Conservation (phyloP, 768 basidiomycete genomes). For the Hypholoma fasciculare region DNA sequence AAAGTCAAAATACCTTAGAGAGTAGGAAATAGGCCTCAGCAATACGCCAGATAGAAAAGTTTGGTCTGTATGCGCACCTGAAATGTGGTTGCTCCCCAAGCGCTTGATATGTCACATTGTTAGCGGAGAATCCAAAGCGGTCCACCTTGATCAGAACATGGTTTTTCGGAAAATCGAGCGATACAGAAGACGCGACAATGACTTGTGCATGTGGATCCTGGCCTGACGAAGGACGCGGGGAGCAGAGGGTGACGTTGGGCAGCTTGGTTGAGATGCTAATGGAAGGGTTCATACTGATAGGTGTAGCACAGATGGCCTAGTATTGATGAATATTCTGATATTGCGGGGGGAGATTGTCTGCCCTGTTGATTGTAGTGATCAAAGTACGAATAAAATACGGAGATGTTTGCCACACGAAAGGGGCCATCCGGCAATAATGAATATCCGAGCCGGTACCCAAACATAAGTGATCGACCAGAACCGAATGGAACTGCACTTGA, state of each 20-base stretch:
- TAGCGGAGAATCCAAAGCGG: slow-evolving; percentile 70
- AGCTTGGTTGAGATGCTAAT: not conserved
- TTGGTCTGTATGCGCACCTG: slow-evolving; percentile 30
- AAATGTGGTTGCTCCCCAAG: slow-evolving; percentile 51
- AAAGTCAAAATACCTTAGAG: slow-evolving; percentile 66
- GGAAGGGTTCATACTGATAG: no score
- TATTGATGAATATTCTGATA: no score
- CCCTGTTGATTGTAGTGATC: no score
- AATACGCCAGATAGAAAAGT: not conserved
- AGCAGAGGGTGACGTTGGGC: slow-evolving; percentile 30
- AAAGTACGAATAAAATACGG: no score
- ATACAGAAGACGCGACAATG: slow-evolving; percentile 20
- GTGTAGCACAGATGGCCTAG: no score
- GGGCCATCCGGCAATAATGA: not conserved
- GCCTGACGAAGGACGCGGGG: slow-evolving; percentile 28
- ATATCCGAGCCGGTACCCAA: not conserved
- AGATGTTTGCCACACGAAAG: no score
- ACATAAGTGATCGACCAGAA: no score
- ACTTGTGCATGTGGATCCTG: slow-evolving; percentile 22
- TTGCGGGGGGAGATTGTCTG: not conserved
- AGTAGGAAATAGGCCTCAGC: not conserved
- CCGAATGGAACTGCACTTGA: no score
- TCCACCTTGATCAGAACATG: slow-evolving; percentile 60
- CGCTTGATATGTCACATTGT: slow-evolving; percentile 71
- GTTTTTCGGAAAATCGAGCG: slow-evolving; percentile 32